A percentile compares a stretch with the other conserved stretches of the same genome.
phyloP scores from a whole-genome alignment of 2,329 filamentous ascomycete genomes.

The Camptophora hylomeconis region DNA sequence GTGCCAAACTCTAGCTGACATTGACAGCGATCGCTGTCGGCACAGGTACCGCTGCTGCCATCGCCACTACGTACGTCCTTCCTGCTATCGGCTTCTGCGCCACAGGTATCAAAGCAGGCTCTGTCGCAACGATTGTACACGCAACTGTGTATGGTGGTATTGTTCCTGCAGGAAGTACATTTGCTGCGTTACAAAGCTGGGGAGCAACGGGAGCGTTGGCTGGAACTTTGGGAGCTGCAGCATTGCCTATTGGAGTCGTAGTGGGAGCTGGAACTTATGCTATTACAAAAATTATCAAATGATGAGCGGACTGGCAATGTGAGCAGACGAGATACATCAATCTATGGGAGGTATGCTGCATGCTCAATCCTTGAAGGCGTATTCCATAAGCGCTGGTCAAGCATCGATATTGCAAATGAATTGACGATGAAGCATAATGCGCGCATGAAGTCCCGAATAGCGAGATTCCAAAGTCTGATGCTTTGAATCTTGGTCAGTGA shows the following conservation, averaged over 20 bases:
- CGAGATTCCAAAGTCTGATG: too few species aligned
- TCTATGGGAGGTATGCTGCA: too few species aligned
- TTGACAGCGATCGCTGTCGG: slow-evolving; percentile 1
- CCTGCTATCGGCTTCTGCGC: slow-evolving; percentile 6
- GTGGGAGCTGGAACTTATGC: slow-evolving; percentile 4
- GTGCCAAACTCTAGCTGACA: too few species aligned
- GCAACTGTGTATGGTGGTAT: slow-evolving; percentile 2
- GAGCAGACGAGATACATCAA: too few species aligned
- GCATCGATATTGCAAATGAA: too few species aligned
- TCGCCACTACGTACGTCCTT: slow-evolving; percentile 4
- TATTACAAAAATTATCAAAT: too few species aligned
- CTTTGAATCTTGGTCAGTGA: too few species aligned
- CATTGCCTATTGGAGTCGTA: slow-evolving; percentile 3
- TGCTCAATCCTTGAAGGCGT: too few species aligned
- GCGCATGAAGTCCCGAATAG: too few species aligned
- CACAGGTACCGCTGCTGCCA: slow-evolving; percentile 4
- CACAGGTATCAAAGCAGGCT: slow-evolving; percentile 4
- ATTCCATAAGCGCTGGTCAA: too few species aligned
- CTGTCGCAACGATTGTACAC: slow-evolving; percentile 5
- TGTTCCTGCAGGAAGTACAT: slow-evolving; percentile 4
- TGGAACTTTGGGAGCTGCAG: slow-evolving; percentile 4
- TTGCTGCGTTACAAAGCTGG: slow-evolving; percentile 6
- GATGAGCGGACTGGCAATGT: too few species aligned
- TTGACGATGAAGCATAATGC: too few species aligned
- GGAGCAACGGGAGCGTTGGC: slow-evolving; percentile 5